Base-by-base conservation (phyloP, 139 green algal species). In the Yamagishiella unicocca region DNA sequence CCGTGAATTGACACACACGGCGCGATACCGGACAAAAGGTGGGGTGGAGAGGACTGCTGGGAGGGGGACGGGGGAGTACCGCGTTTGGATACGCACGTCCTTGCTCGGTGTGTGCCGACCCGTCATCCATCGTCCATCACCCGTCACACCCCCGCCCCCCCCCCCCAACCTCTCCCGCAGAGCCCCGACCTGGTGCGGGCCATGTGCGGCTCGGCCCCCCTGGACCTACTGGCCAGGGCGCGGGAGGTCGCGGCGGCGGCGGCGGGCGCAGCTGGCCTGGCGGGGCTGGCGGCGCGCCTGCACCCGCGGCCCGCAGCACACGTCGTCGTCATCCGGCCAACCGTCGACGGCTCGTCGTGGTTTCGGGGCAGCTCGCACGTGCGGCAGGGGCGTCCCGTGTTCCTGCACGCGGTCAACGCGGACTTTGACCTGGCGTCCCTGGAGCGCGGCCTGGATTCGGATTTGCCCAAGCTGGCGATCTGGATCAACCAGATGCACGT, bases 401-500 rank as follows among this genome's bases (percentile, higher is more conserved):
- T 77, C 42, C 42, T 66, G 50, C 19, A 77, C 17, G 79, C 62
- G 79, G 79, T 77, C 42, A 64, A 77, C 29, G 29, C 79, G 3
- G 62, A 75, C 45, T 46, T 77, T 35, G 79, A 85, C 42, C n/a
- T 85, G 62, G 29, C 38, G 0, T 50, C 53, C 8, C 43, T 31
- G 74, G 50, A 68, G 33, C 74, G 76, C 33, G 24, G 33, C 29
- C 1, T 58, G 45, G 79, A 85, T 29, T 19, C 19, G 10, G 62
- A 64, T 1, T 40, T 85, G 43, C 14, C 4, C 24, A n/a, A 46
- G 64, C 66, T 87, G 81, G 81, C 45, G 17, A 10, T n/a, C 9
- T 85, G 79, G 79, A 40, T 85, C 31, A 85, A 85, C 38, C 9
- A 27, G 12, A 53, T 85, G 62, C 79, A 77, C 24, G 0, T 0